Evolutionary conservation across 1,139 yeast species (phyloP).

Genomic region (Geotrichum europaeum): DNA sequence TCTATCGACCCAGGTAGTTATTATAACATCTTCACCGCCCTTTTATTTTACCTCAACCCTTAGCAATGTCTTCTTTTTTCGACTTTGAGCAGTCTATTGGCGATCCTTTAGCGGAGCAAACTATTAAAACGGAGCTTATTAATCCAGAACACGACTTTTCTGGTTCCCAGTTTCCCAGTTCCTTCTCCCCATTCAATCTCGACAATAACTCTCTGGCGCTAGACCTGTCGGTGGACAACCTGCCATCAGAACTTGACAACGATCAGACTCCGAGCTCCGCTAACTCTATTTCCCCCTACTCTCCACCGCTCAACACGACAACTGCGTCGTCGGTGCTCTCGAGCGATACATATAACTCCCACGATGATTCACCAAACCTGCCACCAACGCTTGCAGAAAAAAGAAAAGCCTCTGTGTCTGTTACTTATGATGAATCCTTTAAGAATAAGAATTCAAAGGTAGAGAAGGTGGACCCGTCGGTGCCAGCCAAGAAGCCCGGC

Average conservation of each 20-base stretch:
- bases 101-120: neutral
- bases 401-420: constrained; percentile 11
- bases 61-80: constrained; percentile 1
- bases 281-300: constrained; percentile 8
- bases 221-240: neutral
- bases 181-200: neutral
- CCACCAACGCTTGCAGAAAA: constrained; percentile 8
- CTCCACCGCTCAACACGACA: neutral
- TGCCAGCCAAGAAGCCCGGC: constrained; percentile 10
- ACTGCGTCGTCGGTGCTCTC: neutral
- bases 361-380: neutral
- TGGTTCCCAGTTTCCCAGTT: neutral
- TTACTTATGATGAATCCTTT: neutral
- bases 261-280: constrained; percentile 8
- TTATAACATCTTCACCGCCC: neutral
- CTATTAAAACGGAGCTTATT: neutral
- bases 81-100: constrained; percentile 4
- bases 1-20: neutral
- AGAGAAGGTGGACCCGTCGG: constrained; percentile 25
- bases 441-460: neutral
- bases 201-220: neutral
- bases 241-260: neutral
- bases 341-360: neutral
- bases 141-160: neutral
- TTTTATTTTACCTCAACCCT: neutral